phyloP scores from a whole-genome alignment of 208 protist species.

The Leishmania tropica region DNA sequence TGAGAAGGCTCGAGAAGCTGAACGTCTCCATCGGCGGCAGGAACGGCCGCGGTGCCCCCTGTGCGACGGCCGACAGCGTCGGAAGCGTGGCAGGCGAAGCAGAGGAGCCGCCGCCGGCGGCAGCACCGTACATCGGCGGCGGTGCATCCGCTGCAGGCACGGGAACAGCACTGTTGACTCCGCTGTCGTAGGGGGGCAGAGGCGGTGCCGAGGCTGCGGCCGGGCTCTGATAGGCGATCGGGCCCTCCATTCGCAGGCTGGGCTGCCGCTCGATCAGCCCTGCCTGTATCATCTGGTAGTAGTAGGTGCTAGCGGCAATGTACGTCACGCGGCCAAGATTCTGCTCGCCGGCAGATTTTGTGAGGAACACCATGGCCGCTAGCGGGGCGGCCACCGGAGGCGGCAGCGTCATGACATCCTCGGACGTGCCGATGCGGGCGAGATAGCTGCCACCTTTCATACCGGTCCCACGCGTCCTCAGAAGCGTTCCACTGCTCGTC shows the following conservation, averaged over 20 bases:
- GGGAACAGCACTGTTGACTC: neutral
- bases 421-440: slow-evolving; percentile 4
- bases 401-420: slow-evolving; percentile 46
- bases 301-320: slow-evolving; percentile 84
- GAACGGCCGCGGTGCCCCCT: slow-evolving; percentile 12
- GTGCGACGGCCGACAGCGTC: neutral
- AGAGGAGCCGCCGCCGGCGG: too few species aligned
- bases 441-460: slow-evolving; percentile 17
- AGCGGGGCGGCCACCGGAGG: slow-evolving; percentile 75
- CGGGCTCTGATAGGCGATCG: slow-evolving; percentile 9
- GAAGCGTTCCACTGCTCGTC: slow-evolving; percentile 22
- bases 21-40: slow-evolving; percentile 86
- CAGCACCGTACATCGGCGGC: slow-evolving; percentile 9
- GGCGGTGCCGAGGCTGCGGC: neutral
- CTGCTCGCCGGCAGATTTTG: slow-evolving; percentile 87
- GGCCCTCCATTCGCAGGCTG: slow-evolving; percentile 21
- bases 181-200: neutral
- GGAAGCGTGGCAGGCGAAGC: neutral
- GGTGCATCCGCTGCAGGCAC: neutral
- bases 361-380: slow-evolving; percentile 82
- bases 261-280: slow-evolving; percentile 54
- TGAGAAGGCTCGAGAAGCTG: slow-evolving; percentile 85
- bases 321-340: slow-evolving; percentile 80
- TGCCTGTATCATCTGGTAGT: slow-evolving; percentile 75
- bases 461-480: slow-evolving; percentile 18